Base-by-base conservation (phyloP, 345 rosid species). In the Corchorus olitorius region DNA sequence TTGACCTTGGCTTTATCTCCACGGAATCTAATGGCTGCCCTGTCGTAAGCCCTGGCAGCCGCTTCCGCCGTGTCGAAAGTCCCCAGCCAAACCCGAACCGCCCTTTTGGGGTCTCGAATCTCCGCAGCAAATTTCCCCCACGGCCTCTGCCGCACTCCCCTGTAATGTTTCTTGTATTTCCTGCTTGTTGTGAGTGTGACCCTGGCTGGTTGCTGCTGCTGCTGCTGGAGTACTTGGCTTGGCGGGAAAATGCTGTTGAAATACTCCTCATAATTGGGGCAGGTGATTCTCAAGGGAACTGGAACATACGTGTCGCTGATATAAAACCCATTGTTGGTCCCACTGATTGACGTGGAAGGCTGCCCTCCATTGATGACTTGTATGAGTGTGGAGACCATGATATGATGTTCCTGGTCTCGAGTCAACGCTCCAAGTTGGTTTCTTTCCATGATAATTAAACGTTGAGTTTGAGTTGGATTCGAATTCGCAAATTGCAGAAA, bases 41-140 rank as follows among this genome's bases (percentile, higher is more conserved):
- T 60, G 39, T 86, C 87, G 33, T 86, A 86, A 16, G 87, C 87
- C 54, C 82, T 75, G 13, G 85, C 86, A 1, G 86, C 87, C 6
- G 70, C 81, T 77, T 86, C 89, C 6, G 60, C 78, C 4, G 78
- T 78, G 16, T 61, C 76, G 27, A 84, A 86, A 0, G 86, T 86
- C 39, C 86, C 87, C 2, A 86, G 84, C 84, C 86, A 86, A 17
- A 80, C 74, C 1, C 81, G 74, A 6, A 2, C 69, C 0, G 75
- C 77, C 6, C 48, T 12, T 46, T 55, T 22, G 3, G 87, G 87
- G 58, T 86, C 81, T 35, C 83, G 46, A 50, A 79, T 86, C 84
- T 86, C 85, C 35, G 83, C 83, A 2, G 84, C 85, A 83, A 85
- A 83, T 75, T 82, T 84, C 19, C 87, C 84, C 79, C 73, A 80